Percentiles rank a stretch among this genome's conserved stretches.
phyloP scores from a whole-genome alignment of 768 basidiomycete species.

The Agrocybe chaxingu region DNA sequence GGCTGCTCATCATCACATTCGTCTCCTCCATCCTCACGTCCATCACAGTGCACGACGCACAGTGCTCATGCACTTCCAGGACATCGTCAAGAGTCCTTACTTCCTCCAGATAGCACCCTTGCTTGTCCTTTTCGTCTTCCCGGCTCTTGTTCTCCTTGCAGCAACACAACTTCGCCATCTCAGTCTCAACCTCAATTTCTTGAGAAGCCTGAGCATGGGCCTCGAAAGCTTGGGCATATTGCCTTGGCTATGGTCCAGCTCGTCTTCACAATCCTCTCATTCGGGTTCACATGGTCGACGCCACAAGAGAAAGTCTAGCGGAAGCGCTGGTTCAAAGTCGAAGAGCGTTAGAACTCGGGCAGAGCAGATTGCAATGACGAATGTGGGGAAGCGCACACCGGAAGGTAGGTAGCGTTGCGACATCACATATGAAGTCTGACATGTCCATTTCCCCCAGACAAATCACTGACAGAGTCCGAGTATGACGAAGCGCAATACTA shows the following conservation, averaged over 20 bases:
- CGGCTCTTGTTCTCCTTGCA: slow-evolving; percentile 46
- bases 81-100: slow-evolving; percentile 35
- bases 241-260: slow-evolving; percentile 62
- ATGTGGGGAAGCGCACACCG: slow-evolving; percentile 25
- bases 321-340: slow-evolving; percentile 12
- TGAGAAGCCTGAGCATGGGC: slow-evolving; percentile 42
- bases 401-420: slow-evolving; percentile 6
- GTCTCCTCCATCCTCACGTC: neutral
- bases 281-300: slow-evolving; percentile 30
- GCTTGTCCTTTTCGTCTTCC: slow-evolving; percentile 50
- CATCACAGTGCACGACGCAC: slow-evolving; percentile 2
- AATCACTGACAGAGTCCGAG: slow-evolving; percentile 6
- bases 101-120: slow-evolving; percentile 61
- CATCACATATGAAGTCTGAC: too few species aligned
- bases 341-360: slow-evolving; percentile 41
- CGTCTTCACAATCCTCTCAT: slow-evolving; percentile 9
- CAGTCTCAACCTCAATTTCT: slow-evolving; percentile 21
- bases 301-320: slow-evolving; percentile 44
- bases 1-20: slow-evolving; percentile 7
- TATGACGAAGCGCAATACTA: slow-evolving; percentile 52
- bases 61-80: slow-evolving; percentile 42
- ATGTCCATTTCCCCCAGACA: too few species aligned
- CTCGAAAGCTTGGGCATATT: slow-evolving; percentile 56
- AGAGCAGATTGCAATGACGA: slow-evolving; percentile 53
- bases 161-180: slow-evolving; percentile 24